Base-by-base conservation (phyloP, 1,284 basidiomycete species). In the Malassezia sp. region DNA sequence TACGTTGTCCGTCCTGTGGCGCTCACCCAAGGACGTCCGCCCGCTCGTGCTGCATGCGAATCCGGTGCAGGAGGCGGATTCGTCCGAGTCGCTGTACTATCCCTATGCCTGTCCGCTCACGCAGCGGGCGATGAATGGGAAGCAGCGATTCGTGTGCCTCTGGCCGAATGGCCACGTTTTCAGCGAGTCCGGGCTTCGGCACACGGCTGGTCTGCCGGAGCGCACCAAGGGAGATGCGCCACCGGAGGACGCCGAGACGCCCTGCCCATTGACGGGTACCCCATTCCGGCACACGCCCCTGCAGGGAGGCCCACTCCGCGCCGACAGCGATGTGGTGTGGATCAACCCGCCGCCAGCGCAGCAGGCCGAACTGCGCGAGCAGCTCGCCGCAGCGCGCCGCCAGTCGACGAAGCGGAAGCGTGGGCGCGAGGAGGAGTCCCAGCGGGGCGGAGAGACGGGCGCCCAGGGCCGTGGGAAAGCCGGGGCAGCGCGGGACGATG, bases 41-140 rank as follows among this genome's bases (percentile, higher is more conserved):
- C 36, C 53, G 23, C 60, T 67, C 37, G 47, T 32, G 11, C 56
- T 67, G 9, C 45, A 49, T 0, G 36, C 37, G 10, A 62, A 60
- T 37, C 48, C 56, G 0, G 53, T 37, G 21, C 31, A 39, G 8
- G 33, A 43, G 21, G 26, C 31, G 6, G 36, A 33, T 12, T 28
- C 17, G 14, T 42, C 35, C 18, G 48, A 48, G 5, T 18, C 21
- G n/a, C 32, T 22, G 5, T 33, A 56, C 24, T 60, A 56, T 30
- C 58, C 65, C 1, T 68, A 58, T 49, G 36, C 54, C 34, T 70
- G 67, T 31, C 63, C 67, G 4, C 57, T 70, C 14, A 64, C 63
- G 3, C 44, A 48, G 31, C 54, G 56, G 24, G 54, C 56, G 33
- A 59, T 70, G 57, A 63, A 67, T 42, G 67, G 67, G 9, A 56